Conservation (phyloP, 2,329 filamentous ascomycete genomes). For the Neodidymelliopsis sp. region DNA sequence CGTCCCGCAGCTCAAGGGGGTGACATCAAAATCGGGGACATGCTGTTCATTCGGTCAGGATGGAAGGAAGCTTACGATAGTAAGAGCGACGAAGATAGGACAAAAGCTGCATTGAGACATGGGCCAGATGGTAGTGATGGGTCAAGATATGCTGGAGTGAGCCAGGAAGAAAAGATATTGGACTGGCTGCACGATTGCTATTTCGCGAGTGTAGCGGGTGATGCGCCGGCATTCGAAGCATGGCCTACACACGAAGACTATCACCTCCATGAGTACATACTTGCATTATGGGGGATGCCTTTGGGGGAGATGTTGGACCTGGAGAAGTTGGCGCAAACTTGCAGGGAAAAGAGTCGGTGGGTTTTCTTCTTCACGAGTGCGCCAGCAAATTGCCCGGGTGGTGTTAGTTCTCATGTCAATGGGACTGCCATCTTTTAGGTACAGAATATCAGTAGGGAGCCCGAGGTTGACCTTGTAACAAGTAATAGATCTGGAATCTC, state of each 20-base stretch:
- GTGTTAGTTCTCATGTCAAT: slow-evolving; percentile 55
- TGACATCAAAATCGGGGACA: slow-evolving; percentile 67
- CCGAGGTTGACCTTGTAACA: not conserved
- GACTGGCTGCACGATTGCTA: slow-evolving; percentile 75
- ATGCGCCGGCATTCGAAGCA: slow-evolving; percentile 69
- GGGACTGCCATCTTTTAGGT: slow-evolving; percentile 51
- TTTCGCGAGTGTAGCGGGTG: slow-evolving; percentile 71
- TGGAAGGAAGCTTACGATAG: slow-evolving; percentile 66
- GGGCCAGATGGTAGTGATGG: slow-evolving; percentile 51
- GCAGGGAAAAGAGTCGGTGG: slow-evolving; percentile 64
- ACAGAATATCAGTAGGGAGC: no score
- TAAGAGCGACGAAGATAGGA: slow-evolving; percentile 46
- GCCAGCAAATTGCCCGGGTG: slow-evolving; percentile 65
- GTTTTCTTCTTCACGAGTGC: slow-evolving; percentile 69
- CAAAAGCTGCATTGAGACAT: slow-evolving; percentile 53
- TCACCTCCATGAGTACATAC: slow-evolving; percentile 29
- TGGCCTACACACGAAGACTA: slow-evolving; percentile 61
- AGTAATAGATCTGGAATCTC: not conserved
- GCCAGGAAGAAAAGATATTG: slow-evolving; percentile 63
- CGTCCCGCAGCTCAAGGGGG: slow-evolving; percentile 61
- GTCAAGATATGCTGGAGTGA: slow-evolving; percentile 58
- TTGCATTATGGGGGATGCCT: slow-evolving; percentile 53
- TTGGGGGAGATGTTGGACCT: slow-evolving; percentile 55
- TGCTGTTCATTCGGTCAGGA: slow-evolving; percentile 71
- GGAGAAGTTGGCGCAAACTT: slow-evolving; percentile 61